Evolutionary conservation across 257 asterid species (phyloP).

Genomic region (Solanum tarapatanum): DNA sequence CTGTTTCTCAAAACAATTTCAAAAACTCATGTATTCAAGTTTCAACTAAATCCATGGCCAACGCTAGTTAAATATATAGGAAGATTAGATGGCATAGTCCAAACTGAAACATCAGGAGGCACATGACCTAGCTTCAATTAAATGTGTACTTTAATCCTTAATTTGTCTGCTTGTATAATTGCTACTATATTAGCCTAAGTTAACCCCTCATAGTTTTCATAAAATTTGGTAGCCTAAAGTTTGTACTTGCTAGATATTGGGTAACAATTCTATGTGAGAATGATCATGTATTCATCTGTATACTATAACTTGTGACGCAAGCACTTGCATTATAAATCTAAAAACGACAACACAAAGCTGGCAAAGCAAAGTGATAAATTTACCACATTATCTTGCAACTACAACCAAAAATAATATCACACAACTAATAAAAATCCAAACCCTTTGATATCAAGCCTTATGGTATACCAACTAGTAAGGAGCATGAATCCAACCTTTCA

Average conservation of each 20-base stretch:
- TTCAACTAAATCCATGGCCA: too few species aligned
- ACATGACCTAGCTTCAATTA: too few species aligned
- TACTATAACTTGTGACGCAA: not conserved
- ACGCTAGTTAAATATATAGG: too few species aligned
- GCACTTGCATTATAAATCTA: not conserved
- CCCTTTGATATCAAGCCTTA: not conserved
- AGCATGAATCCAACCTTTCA: not conserved
- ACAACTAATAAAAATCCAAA: not conserved
- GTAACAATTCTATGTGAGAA: not conserved
- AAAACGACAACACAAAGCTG: not conserved
- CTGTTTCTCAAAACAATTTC: too few species aligned
- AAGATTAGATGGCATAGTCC: too few species aligned
- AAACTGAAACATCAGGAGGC: too few species aligned
- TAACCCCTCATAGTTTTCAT: not conserved
- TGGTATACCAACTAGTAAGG: not conserved
- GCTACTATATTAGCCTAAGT: not conserved
- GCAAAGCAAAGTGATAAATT: not conserved
- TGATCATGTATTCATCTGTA: too few species aligned
- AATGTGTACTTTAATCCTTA: too few species aligned
- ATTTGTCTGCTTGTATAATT: too few species aligned
- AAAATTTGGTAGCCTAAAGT: not conserved
- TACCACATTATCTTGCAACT: not conserved
- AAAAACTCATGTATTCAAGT: too few species aligned
- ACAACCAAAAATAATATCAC: not conserved
- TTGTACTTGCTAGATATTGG: not conserved